phyloP scores from a whole-genome alignment of 179 eudicot genomes.

The Silene vulgaris region DNA sequence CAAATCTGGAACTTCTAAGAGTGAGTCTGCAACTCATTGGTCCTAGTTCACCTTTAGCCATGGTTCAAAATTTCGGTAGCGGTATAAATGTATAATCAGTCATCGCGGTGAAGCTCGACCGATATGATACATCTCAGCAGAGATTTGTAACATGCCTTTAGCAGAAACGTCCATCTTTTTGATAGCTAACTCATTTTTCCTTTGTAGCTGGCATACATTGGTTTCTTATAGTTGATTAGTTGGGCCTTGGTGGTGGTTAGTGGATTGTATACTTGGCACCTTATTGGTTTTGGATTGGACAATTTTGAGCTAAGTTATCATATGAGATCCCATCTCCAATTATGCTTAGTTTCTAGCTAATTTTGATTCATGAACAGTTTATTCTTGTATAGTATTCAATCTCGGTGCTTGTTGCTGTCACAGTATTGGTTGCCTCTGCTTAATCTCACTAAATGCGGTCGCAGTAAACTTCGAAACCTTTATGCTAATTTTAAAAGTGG shows the following conservation, averaged over 20 bases:
- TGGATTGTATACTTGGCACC: neutral
- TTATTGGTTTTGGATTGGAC: too few relatives aligned
- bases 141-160: neutral
- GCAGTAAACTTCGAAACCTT: too few relatives aligned
- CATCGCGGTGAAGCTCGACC: too few relatives aligned
- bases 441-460: too few relatives aligned
- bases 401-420: too few relatives aligned
- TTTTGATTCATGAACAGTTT: neutral
- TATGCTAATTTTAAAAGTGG: too few relatives aligned
- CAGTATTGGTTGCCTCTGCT: too few relatives aligned
- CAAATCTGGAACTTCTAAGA: neutral
- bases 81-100: too few relatives aligned
- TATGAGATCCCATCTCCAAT: neutral
- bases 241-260: slow-evolving; percentile 6
- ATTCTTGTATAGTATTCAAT: neutral
- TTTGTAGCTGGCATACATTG: neutral
- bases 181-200: neutral
- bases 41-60: neutral
- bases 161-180: neutral
- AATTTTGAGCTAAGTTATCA: neutral
- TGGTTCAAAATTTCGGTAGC: neutral
- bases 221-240: neutral
- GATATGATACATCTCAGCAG: too few relatives aligned
- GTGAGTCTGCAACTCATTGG: neutral
- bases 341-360: neutral